Percentiles rank a stretch among this genome's conserved stretches.
These are phyloP conservation scores for Lolium perenne DNA, from an alignment of 176 grass and related monocot species.

Conservation along the genomic window DNA sequence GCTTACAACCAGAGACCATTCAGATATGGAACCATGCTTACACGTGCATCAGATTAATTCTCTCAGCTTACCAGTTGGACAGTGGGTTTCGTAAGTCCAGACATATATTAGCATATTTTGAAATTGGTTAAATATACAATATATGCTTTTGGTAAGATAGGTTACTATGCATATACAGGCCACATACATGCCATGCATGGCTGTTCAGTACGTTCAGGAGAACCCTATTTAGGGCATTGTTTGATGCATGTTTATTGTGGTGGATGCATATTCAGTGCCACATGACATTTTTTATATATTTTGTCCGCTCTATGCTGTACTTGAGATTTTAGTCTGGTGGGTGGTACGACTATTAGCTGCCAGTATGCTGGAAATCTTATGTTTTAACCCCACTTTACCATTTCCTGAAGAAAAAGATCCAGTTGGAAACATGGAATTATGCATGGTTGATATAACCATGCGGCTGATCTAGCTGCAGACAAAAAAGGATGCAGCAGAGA, in stretches of 20 bases:
- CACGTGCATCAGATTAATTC: neutral
- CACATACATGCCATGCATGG: neutral
- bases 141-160: neutral
- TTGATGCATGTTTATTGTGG: constrained; percentile 32
- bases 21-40: neutral
- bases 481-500: neutral
- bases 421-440: constrained; percentile 18
- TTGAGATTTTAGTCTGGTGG: constrained; percentile 24
- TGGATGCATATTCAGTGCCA: neutral
- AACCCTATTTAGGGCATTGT: constrained; percentile 13
- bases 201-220: constrained; percentile 11
- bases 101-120: neutral
- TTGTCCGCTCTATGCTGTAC: neutral
- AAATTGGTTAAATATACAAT: too few species aligned
- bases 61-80: constrained; percentile 28
- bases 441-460: neutral
- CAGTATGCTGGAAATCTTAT: neutral
- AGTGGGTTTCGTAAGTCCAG: neutral
- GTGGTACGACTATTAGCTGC: neutral
- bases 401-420: neutral
- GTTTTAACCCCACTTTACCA: neutral
- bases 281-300: neutral
- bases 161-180: neutral
- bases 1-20: neutral
- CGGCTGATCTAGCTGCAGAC: neutral